Evolutionary conservation across 2,329 filamentous ascomycete species (phyloP).

Genomic region (Fusarium tjaetaba): DNA sequence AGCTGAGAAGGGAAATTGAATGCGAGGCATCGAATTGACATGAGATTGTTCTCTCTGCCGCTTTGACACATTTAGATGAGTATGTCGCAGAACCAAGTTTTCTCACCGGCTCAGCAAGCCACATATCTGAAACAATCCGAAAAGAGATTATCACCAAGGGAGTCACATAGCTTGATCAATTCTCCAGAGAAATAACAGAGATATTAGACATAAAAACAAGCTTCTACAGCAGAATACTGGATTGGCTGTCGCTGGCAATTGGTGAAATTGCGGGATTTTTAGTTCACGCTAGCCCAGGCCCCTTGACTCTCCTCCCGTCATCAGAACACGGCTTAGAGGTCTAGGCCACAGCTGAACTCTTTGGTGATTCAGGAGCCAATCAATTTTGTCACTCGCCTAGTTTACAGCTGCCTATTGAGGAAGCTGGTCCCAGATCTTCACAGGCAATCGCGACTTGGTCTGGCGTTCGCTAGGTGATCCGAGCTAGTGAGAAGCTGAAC

Average conservation of each 20-base stretch:
- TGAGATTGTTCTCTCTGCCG: neutral
- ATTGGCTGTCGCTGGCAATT: neutral
- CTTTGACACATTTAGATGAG: neutral
- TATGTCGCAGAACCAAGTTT: neutral
- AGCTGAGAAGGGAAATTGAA: neutral
- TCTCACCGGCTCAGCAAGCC: neutral
- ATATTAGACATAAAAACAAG: neutral
- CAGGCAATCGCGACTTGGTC: neutral
- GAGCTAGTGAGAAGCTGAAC: neutral
- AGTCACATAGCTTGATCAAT: neutral
- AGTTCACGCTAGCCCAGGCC: neutral
- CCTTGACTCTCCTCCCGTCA: neutral
- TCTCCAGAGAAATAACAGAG: neutral
- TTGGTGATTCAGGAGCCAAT: neutral
- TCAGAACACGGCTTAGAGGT: neutral
- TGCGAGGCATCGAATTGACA: neutral
- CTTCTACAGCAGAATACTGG: neutral
- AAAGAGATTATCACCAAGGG: neutral
- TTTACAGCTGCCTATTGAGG: constrained; percentile 1
- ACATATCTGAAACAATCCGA: neutral
- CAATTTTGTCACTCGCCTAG: neutral
- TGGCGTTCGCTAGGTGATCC: neutral
- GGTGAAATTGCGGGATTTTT: neutral
- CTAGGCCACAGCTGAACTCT: neutral
- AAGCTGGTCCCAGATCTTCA: neutral